Base-by-base conservation (phyloP, 176 grass and related monocot species). In the Lolium perenne region DNA sequence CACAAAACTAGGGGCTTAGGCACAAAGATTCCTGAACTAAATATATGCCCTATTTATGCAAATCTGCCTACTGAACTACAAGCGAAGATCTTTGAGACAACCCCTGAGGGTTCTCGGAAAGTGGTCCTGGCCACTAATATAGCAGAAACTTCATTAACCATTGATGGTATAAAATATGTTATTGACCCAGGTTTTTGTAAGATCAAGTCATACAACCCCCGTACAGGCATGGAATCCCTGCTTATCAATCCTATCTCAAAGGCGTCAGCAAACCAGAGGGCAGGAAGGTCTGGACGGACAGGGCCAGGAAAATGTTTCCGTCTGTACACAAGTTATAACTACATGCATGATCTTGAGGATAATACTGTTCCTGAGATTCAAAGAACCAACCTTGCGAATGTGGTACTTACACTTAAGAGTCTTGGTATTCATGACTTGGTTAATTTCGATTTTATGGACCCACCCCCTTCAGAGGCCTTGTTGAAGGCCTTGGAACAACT, bases 401-500 rank as follows among this genome's bases (percentile, higher is more conserved):
- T 98, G 4, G 96, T 98, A 20, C 90, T 95, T 66, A 94, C 93
- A n/a, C 87, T 98, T 65, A 98, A 95, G 88, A 94, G 91, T 87
- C 86, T 98, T 35, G 93, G 93, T 49, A 95, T 98, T 87, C 88
- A 98, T 77, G 96, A 98, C 64, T 90, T 98, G 86, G 91, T 98
- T 76, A 98, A 98, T 87, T 98, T 98, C 84, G 96, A 98, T 64
- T 98, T 98, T 71, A 98, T 98, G 96, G 93, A 98, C 16, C 96
- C 93, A 26, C 96, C 93, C 21, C 93, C 96, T 22, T 94, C 93
- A 84, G 93, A 95, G 82, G 96, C 96, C 78, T 82, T 98, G 45
- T 82, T 98, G 40, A 90, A 92, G 82, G 93, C 96, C 49, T 84
- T 98, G 69, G 96, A 98, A 84, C 93, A 95, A 86, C 90, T 98